These are phyloP conservation scores for Alternaria sp. DNA, from an alignment of 2,329 filamentous ascomycete species.

Conservation along the genomic window DNA sequence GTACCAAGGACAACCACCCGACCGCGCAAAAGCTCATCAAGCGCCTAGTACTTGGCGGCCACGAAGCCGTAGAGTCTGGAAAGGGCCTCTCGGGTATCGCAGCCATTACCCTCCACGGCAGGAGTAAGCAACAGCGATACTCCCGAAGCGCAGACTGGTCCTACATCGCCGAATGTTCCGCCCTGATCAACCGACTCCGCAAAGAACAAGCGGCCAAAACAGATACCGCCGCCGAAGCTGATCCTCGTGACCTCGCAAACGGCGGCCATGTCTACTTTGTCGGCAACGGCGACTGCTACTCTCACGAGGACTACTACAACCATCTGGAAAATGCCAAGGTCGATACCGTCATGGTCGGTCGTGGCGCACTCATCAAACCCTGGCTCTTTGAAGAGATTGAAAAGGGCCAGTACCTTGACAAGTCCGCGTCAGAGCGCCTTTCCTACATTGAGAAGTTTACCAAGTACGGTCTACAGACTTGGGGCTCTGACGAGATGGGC, in stretches of 20 bases:
- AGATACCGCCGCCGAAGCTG: constrained; percentile 80
- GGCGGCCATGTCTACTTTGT: constrained; percentile 84
- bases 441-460: constrained; percentile 87
- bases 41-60: constrained; percentile 79
- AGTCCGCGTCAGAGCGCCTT: constrained; percentile 86
- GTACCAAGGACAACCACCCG: constrained; percentile 78
- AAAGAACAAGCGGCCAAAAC: constrained; percentile 67
- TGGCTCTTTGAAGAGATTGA: constrained; percentile 99
- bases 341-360: constrained; percentile 96
- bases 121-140: constrained; percentile 93
- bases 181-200: constrained; percentile 82
- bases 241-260: constrained; percentile 72
- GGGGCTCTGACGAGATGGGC: constrained; percentile 94
- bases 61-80: constrained; percentile 69
- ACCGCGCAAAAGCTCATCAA: constrained; percentile 83
- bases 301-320: constrained; percentile 83
- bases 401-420: constrained; percentile 91
- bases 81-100: constrained; percentile 76
- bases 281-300: constrained; percentile 96
- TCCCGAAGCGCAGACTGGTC: constrained; percentile 90
- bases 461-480: constrained; percentile 88
- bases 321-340: constrained; percentile 79
- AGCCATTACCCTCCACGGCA: constrained; percentile 93
- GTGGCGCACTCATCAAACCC: constrained; percentile 94
- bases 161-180: constrained; percentile 90